phyloP scores from a whole-genome alignment of 331 rosid species.

The Rhamnella rubrinervis region DNA sequence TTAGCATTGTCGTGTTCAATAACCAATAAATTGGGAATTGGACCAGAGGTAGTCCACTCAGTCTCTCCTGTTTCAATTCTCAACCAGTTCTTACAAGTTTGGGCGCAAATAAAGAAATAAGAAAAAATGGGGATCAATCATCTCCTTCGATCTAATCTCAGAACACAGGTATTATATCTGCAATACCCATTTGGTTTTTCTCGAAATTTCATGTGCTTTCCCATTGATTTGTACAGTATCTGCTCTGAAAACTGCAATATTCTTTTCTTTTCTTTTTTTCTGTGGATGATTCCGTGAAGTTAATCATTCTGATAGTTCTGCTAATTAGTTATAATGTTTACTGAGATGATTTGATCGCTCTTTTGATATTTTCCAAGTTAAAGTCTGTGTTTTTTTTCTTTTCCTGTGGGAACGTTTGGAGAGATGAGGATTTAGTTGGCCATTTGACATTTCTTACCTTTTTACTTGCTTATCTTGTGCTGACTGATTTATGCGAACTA shows the following conservation, averaged over 20 bases:
- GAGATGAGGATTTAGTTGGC: neutral
- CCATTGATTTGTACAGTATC: neutral
- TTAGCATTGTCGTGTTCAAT: neutral
- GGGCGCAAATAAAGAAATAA: neutral
- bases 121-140: conserved; percentile 32
- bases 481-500: neutral
- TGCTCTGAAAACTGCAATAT: neutral
- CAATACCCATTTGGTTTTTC: conserved; percentile 1
- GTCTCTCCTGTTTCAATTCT: neutral
- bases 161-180: conserved; percentile 33
- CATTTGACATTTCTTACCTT: conserved; percentile 2
- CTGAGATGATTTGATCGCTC: neutral
- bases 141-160: conserved; percentile 34
- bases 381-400: neutral
- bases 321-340: neutral
- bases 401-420: conserved; percentile 5
- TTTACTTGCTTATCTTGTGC: no score
- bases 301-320: neutral
- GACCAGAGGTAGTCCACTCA: neutral
- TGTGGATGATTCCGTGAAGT: neutral
- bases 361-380: neutral
- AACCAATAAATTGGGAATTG: neutral
- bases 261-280: neutral
- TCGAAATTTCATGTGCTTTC: conserved; percentile 1
- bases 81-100: neutral